Evolutionary conservation across 164 flowering plant genomes (phyloP).

Genomic region (Sextonia rubra): DNA sequence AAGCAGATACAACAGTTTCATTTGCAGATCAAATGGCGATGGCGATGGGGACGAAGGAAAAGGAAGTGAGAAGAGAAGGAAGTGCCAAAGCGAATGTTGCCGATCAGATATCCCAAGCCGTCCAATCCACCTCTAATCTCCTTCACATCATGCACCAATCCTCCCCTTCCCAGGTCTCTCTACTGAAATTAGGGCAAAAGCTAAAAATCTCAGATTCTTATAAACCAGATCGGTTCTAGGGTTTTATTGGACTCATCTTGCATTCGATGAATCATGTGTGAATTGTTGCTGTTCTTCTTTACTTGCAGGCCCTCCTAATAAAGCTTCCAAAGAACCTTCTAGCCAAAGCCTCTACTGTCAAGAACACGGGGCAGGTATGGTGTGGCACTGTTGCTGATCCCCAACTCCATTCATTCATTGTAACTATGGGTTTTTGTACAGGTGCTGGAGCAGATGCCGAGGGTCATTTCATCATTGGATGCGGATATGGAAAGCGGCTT

Average conservation of each 20-base stretch:
- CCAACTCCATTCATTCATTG: not conserved
- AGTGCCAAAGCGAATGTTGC: conserved; percentile 56
- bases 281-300: not conserved
- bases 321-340: conserved; percentile 81
- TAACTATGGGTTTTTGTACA: conserved; percentile 24
- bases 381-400: too few species aligned
- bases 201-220: too few species aligned
- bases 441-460: conserved; percentile 83
- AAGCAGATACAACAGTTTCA: not conserved
- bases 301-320: conserved; percentile 50
- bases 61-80: conserved; percentile 30
- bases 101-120: conserved; percentile 78
- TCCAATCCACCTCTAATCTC: conserved; percentile 79
- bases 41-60: not conserved
- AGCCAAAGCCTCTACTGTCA: conserved; percentile 57
- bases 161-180: conserved; percentile 63
- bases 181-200: not conserved
- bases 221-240: too few species aligned
- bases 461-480: conserved; percentile 71
- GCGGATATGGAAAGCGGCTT: conserved; percentile 73
- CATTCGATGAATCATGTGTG: too few species aligned
- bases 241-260: too few species aligned
- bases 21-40: not conserved
- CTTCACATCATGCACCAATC: conserved; percentile 88
- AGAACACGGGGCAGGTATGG: conserved; percentile 77